Percentiles rank a stretch among this genome's conserved stretches.
These are phyloP conservation scores for Daldinia childiae DNA, from an alignment of 495 filamentous ascomycete species.

Conservation along the genomic window DNA sequence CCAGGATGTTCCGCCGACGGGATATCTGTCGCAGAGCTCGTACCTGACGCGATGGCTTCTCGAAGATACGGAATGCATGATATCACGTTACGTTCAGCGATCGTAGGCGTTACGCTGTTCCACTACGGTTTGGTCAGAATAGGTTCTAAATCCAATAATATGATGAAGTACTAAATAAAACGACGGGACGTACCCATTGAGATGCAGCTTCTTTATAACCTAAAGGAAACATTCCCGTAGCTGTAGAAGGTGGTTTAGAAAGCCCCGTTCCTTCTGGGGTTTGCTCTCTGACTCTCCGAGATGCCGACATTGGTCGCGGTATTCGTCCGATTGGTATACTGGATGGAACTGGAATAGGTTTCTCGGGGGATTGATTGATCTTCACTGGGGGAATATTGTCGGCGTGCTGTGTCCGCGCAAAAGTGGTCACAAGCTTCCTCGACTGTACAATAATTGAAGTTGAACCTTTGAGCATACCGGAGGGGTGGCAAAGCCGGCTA, in stretches of 20 bases:
- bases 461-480: conserved; percentile 49
- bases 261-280: conserved; percentile 17
- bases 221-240: conserved; percentile 73
- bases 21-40: conserved; percentile 30
- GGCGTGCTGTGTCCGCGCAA: conserved; percentile 38
- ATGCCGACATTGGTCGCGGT: conserved; percentile 22
- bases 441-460: conserved; percentile 40
- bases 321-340: conserved; percentile 28
- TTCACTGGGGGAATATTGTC: conserved; percentile 28
- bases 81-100: conserved; percentile 89
- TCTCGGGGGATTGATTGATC: conserved; percentile 21
- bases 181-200: conserved; percentile 79
- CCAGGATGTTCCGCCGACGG: conserved; percentile 53
- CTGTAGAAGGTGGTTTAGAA: conserved; percentile 36
- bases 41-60: conserved; percentile 65
- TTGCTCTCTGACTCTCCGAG: conserved; percentile 27
- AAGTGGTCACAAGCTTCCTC: conserved; percentile 44
- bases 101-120: conserved; percentile 80
- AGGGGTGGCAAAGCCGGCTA: conserved; percentile 39
- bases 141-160: not conserved
- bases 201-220: conserved; percentile 89
- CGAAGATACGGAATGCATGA: conserved; percentile 86
- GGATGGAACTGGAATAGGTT: conserved; percentile 27
- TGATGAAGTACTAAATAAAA: not conserved
- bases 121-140: conserved; percentile 64